These are phyloP conservation scores for Lumnitzera racemosa DNA, from an alignment of 345 rosid genomes.

Conservation along the genomic window DNA sequence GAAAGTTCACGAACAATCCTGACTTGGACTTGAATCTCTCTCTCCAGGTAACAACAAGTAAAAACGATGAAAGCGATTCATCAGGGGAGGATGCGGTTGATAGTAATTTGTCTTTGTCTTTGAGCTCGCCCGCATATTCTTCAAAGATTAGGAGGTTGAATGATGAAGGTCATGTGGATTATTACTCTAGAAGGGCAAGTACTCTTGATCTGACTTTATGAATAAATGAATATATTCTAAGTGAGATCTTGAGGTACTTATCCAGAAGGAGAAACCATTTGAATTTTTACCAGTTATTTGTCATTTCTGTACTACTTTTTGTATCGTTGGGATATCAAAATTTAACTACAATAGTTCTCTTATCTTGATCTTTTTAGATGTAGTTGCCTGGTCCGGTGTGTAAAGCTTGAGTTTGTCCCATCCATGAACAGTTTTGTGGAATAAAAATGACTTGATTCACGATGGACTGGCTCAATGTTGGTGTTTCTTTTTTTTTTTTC, in stretches of 20 bases:
- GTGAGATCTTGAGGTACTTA: conserved; percentile 97
- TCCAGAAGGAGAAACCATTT: conserved; percentile 10
- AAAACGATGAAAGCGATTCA: conserved; percentile 7
- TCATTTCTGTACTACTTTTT: too few relatives aligned
- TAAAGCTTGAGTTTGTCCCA: too few relatives aligned
- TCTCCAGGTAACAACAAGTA: conserved; percentile 23
- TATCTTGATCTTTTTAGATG: too few relatives aligned
- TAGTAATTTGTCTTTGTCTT: conserved; percentile 45
- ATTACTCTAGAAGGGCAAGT: conserved; percentile 50
- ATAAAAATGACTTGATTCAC: too few relatives aligned
- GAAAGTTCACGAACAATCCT: neutral
- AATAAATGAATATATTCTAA: conserved; percentile 55
- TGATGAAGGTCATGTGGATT: conserved; percentile 14
- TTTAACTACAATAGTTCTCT: too few relatives aligned
- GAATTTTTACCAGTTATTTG: neutral
- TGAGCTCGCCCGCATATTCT: conserved; percentile 31
- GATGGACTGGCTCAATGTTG: too few relatives aligned
- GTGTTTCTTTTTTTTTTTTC: too few relatives aligned
- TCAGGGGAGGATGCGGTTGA: conserved; percentile 24
- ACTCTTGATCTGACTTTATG: conserved; percentile 97
- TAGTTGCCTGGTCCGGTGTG: too few relatives aligned
- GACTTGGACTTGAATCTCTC: conserved; percentile 50
- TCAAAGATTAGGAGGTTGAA: conserved; percentile 35
- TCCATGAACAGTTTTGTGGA: too few relatives aligned
- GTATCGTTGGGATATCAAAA: too few relatives aligned